Evolutionary conservation across 257 asterid genomes (phyloP).

Genomic region (Solanum chmielewskii): DNA sequence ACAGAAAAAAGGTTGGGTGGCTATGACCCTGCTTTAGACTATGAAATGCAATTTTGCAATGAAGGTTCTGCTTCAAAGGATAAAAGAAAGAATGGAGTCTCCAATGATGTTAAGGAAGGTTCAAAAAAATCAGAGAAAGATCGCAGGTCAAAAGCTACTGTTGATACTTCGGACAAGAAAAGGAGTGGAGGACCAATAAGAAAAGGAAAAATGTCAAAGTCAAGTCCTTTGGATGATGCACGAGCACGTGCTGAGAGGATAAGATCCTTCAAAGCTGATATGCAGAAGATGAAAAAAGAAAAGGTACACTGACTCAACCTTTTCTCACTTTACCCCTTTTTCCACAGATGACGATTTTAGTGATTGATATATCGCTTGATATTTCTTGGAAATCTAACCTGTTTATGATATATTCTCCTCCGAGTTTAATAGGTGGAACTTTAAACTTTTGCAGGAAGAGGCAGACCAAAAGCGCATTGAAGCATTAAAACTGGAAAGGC

Average conservation of each 20-base stretch:
- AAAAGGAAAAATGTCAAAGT: constrained; percentile 55
- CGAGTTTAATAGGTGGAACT: neutral
- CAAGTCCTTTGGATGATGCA: constrained; percentile 78
- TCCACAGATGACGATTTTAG: neutral
- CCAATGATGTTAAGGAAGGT: constrained; percentile 24
- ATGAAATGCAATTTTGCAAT: constrained; percentile 64
- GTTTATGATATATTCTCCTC: neutral
- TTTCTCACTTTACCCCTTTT: neutral
- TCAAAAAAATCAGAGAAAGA: constrained; percentile 44
- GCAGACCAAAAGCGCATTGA: constrained; percentile 62
- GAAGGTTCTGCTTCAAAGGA: constrained; percentile 20
- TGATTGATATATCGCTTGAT: neutral
- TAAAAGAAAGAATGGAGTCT: constrained; percentile 30
- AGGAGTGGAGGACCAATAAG: constrained; percentile 70
- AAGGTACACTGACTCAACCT: constrained; percentile 37
- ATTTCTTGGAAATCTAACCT: neutral
- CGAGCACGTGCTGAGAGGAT: constrained; percentile 88
- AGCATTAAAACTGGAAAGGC: constrained; percentile 71
- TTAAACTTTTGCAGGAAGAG: constrained; percentile 49
- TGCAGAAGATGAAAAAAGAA: constrained; percentile 81
- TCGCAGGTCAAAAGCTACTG: constrained; percentile 40
- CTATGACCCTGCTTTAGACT: constrained; percentile 61
- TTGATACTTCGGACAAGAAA: constrained; percentile 41
- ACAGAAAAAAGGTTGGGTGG: constrained; percentile 42
- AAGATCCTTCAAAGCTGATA: constrained; percentile 85